Base-by-base conservation (phyloP, 2,329 filamentous ascomycete species). In the Cordyceps militaris region DNA sequence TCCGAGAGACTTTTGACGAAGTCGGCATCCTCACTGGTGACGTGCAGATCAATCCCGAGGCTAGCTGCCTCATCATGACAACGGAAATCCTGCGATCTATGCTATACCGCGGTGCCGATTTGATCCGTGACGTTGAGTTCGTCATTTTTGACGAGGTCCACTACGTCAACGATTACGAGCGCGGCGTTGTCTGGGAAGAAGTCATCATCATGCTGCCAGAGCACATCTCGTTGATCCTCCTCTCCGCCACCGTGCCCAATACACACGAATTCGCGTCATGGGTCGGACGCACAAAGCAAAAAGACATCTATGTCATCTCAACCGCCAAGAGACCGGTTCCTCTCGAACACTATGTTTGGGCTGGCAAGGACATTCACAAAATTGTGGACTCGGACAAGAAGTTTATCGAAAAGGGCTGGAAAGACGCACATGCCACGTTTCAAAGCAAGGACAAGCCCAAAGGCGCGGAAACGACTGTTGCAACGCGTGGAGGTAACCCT, bases 121-220 rank as follows among this genome's bases (percentile, higher is more conserved):
- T 99, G 16, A 97, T 99, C 63, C 84, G 94, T 64, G 94, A 99
- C 68, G 94, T 99, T 9, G 94, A 99, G 64, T 99, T 96, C 70
- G 94, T 99, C 64, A 97, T 99, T 50, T 99, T 99, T 62, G 94
- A 99, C 66, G 94, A 99, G 72, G 94, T 99, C 2, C 94, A 99
- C 73, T 99, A 99, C 69, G 93, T 99, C 63, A 99, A 97, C 68
- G 94, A 99, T 70, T 81, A 88, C 26, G 94, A 97, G 71, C 84
- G 94, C 73, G 94, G 94, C 67, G 94, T 99, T 6, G 94, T 99
- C 0, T 99, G 94, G 94, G 94, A 99, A 72, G 94, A 99, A 73
- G 94, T 99, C 66, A 99, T 99, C 67, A 99, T 99, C 67, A 97
- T 99, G 94, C 80, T 99, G 57, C 94, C 94, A 0, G 92, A 96